Evolutionary conservation across 768 basidiomycete genomes (phyloP), one percentile per base, ranked within the genome.

Genomic region (Dacryopinax spathularia): DNA sequence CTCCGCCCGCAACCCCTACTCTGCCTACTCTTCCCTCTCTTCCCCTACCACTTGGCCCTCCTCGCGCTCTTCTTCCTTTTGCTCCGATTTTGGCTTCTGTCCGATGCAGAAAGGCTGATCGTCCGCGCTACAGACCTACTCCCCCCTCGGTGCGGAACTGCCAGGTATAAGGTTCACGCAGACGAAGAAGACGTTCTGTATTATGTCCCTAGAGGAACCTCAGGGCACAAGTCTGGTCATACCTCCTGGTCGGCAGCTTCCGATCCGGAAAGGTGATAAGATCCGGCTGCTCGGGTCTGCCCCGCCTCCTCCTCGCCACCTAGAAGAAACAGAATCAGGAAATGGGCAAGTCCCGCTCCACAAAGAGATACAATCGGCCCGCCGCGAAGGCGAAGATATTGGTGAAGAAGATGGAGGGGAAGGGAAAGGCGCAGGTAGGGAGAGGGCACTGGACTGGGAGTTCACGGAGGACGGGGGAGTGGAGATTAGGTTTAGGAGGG

Each of bases 221-320:
- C 37, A 0, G 7, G 2, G 29, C 36, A 13, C 3, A 15, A 6
- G n/a, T 18, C 62, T 62, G 31, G 22, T 61, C 20, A 56, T 69
- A 25, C n/a, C 31, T 1, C 62, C 60, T 10, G 22, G 31, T 20
- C 62, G 61, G 10, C 66, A 64, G 7, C 39, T 69, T 0, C 69
- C 69, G 22, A 60, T 67, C 22, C 37, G 18, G 31, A 16, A 20
- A 20, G 65, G 66, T 15, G 69, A 69, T 29, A 65, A 7, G n/a
- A 63, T 69, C 18, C 62, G 43, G 27, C 43, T 69, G 20, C 66
- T 69, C 1, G 69, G 69, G 3, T 56, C 48, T 3, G n/a, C n/a
- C n/a, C n/a, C n/a, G n/a, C n/a, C n/a, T n/a, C n/a, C n/a, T n/a
- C n/a, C n/a, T n/a, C n/a, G n/a, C n/a, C n/a, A n/a, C n/a, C n/a